Evolutionary conservation across 139 green algal species (phyloP).

Genomic region (Tetradesmus obliquus): DNA sequence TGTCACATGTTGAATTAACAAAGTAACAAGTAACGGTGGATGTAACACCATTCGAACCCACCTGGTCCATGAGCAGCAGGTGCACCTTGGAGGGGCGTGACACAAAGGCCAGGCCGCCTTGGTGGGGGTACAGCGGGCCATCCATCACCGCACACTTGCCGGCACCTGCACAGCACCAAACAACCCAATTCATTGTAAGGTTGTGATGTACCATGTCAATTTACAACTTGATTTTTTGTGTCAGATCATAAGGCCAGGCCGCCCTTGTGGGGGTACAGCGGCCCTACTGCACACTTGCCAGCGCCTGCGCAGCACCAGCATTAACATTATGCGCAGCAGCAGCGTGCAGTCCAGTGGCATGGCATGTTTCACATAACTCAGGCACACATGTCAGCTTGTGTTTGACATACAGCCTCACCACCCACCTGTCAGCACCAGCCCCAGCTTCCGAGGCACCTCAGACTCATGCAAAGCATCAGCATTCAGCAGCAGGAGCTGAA

Average conservation of each 20-base stretch:
- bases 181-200: no score
- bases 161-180: slow-evolving; percentile 19
- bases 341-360: no score
- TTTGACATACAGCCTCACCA: no score
- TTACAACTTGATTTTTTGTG: no score
- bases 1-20: not conserved
- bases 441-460: no score
- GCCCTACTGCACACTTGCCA: not conserved
- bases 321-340: no score
- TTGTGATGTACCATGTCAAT: no score
- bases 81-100: slow-evolving; percentile 32
- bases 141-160: slow-evolving; percentile 25
- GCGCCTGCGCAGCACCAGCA: not conserved
- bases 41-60: not conserved
- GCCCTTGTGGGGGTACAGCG: slow-evolving; percentile 8
- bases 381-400: no score
- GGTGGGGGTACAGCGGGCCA: slow-evolving; percentile 25
- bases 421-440: no score
- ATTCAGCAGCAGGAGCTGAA: no score
- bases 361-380: no score
- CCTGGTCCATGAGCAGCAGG: slow-evolving; percentile 33
- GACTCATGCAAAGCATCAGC: no score
- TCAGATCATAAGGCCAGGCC: not conserved
- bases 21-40: not conserved
- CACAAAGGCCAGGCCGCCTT: not conserved